phyloP scores from a whole-genome alignment of 345 rosid genomes.

The Zanthoxylum bungeanum region DNA sequence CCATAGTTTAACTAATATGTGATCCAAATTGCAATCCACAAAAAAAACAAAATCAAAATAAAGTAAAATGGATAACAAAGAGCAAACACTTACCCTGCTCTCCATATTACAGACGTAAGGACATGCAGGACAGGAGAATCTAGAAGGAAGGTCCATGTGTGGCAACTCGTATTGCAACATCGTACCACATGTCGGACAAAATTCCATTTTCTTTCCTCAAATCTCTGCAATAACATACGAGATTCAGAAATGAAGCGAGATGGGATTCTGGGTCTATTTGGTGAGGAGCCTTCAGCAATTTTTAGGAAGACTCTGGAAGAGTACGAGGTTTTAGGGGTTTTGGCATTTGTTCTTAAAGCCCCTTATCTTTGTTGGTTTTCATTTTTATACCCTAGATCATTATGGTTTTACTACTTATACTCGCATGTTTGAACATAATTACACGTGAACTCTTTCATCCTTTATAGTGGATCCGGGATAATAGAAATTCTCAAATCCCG shows the following conservation, averaged over 20 bases:
- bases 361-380: background rate
- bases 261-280: background rate
- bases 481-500: too few species aligned
- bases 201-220: conserved; percentile 37
- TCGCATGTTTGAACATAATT: background rate
- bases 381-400: background rate
- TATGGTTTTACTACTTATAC: background rate
- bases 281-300: background rate
- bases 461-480: too few species aligned
- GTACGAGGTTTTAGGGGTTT: background rate
- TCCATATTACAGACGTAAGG: conserved; percentile 50
- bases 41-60: background rate
- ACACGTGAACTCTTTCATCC: background rate
- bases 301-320: background rate
- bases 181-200: conserved; percentile 56
- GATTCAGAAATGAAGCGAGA: background rate
- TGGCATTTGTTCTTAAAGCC: background rate
- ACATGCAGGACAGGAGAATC: conserved; percentile 55
- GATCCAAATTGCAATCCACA: too few species aligned
- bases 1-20: too few species aligned
- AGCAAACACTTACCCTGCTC: conserved; percentile 24
- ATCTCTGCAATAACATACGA: background rate
- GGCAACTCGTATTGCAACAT: conserved; percentile 54
- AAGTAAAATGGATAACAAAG: background rate
- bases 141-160: conserved; percentile 28